Conservation (phyloP, 768 basidiomycete genomes). For the Pseudohyphozyma bogoriensis region DNA sequence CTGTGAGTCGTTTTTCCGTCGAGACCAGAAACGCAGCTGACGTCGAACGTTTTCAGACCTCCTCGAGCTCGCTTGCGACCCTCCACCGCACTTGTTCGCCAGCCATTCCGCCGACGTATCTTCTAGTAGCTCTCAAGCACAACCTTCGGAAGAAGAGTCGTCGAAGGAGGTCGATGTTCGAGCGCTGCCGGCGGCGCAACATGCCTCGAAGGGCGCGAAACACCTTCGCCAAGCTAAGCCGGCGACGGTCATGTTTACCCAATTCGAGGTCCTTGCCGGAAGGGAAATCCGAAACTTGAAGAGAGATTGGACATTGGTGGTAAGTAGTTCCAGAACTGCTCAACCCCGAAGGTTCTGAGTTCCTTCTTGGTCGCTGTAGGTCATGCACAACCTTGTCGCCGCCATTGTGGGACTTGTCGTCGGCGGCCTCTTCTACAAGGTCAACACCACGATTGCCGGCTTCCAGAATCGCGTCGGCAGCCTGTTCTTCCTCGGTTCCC, state of each 20-base stretch:
- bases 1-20: conserved; percentile 36
- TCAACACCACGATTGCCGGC: conserved; percentile 19
- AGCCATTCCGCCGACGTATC: no score
- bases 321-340: background rate
- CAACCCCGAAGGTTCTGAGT: background rate
- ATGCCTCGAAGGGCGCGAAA: no score
- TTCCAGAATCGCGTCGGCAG: conserved; percentile 60
- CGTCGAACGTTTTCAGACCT: conserved; percentile 50
- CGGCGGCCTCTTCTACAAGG: conserved; percentile 68
- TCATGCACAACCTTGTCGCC: conserved; percentile 64
- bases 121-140: no score
- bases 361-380: background rate
- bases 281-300: conserved; percentile 75
- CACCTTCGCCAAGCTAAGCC: conserved; percentile 41
- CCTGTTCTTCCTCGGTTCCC: conserved; percentile 84
- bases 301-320: conserved; percentile 40
- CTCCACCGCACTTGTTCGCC: no score
- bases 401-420: conserved; percentile 74
- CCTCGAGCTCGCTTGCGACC: conserved; percentile 70
- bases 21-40: no score
- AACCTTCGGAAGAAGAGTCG: no score
- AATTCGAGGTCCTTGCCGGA: conserved; percentile 67
- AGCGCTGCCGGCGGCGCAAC: no score
- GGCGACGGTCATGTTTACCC: conserved; percentile 75
- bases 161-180: no score